Conservation (phyloP, 306 rosid genomes). For the Cyclanthera cordifolia region DNA sequence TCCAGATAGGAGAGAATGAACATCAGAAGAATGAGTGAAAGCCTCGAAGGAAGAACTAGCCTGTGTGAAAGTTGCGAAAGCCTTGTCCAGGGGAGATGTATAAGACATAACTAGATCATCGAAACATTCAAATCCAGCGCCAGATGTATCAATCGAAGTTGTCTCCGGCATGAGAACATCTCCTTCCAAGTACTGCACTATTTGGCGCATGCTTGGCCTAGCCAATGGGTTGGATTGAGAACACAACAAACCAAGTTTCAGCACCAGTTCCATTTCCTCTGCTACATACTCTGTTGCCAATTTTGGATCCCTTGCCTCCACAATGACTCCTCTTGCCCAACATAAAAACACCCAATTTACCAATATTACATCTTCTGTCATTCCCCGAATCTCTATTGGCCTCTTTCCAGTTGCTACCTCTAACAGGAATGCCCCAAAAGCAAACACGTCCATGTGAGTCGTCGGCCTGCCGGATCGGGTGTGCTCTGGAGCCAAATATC, state of each 20-base stretch:
- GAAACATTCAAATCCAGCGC: background rate
- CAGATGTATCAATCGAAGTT: background rate
- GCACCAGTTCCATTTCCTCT: slow-evolving; percentile 26
- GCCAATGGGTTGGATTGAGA: slow-evolving; percentile 17
- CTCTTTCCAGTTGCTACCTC: slow-evolving; percentile 28
- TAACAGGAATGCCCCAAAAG: slow-evolving; percentile 27
- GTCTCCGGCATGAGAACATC: slow-evolving; percentile 1
- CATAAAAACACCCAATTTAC: slow-evolving; percentile 21
- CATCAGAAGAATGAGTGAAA: slow-evolving; percentile 8
- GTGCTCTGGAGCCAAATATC: slow-evolving; percentile 28
- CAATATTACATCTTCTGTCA: slow-evolving; percentile 14
- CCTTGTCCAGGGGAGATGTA: background rate
- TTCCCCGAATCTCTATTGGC: slow-evolving; percentile 18
- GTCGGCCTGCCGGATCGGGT: slow-evolving; percentile 25
- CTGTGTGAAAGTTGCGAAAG: background rate
- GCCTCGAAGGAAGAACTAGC: slow-evolving; percentile 5
- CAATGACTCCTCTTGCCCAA: slow-evolving; percentile 9
- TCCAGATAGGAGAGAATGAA: slow-evolving; percentile 8
- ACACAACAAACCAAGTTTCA: slow-evolving; percentile 26
- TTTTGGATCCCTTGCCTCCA: slow-evolving; percentile 18
- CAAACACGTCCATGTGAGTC: slow-evolving; percentile 17
- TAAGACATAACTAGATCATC: background rate
- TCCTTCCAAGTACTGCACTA: slow-evolving; percentile 23
- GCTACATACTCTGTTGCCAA: background rate
- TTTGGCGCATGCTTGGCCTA: slow-evolving; percentile 30